Percentiles rank a stretch among this genome's conserved stretches.
Conservation (phyloP, 2,329 filamentous ascomycete genomes). For the Pseudogymnoascus sp. region DNA sequence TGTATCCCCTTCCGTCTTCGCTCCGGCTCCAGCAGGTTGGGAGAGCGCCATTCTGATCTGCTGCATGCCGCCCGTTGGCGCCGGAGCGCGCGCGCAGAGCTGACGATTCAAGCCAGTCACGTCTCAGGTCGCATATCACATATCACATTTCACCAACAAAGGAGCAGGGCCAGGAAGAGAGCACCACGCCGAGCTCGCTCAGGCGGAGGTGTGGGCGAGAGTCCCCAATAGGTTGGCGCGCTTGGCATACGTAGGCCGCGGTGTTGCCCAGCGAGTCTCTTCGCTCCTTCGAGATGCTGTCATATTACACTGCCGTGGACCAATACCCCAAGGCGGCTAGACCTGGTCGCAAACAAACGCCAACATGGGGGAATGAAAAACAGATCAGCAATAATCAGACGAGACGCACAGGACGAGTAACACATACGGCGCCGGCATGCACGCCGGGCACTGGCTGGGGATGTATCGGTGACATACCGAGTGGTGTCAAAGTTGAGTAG, state of each 20-base stretch:
- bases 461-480: constrained; percentile 1
- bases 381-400: neutral
- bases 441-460: neutral
- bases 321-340: constrained; percentile 6
- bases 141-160: constrained; percentile 1
- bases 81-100: neutral
- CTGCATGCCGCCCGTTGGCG: neutral
- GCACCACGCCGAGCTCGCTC: neutral
- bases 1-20: neutral
- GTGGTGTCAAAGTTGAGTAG: constrained; percentile 6
- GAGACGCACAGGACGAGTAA: neutral
- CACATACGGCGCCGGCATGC: neutral
- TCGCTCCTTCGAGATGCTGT: neutral
- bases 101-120: neutral
- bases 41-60: neutral
- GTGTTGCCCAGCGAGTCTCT: neutral
- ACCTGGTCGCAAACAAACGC: neutral
- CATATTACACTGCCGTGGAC: neutral
- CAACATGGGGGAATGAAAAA: neutral
- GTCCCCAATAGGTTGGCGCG: neutral
- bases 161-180: neutral
- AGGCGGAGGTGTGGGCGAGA: neutral
- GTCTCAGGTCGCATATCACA: neutral
- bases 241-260: neutral
- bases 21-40: neutral